Conservation (phyloP, 2,329 filamentous ascomycete genomes). For the Pestalotiopsis sp. region DNA sequence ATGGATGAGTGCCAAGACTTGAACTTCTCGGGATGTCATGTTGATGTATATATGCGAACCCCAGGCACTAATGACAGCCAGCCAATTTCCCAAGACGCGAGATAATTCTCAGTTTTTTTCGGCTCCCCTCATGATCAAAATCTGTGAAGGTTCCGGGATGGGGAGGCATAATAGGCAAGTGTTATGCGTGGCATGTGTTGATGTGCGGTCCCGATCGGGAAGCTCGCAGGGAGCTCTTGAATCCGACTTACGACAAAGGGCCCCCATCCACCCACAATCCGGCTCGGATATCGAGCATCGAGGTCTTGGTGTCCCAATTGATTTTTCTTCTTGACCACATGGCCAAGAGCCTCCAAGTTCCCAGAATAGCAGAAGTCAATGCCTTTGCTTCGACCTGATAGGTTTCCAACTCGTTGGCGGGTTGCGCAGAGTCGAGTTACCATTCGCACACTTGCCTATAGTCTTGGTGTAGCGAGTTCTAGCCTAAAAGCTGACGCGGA, state of each 20-base stretch:
- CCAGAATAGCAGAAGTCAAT: background rate
- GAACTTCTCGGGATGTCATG: background rate
- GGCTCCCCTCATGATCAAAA: background rate
- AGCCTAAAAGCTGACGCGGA: constrained; percentile 8
- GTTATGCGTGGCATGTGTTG: constrained; percentile 4
- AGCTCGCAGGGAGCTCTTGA: background rate
- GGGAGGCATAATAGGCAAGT: constrained; percentile 7
- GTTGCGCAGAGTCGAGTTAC: background rate
- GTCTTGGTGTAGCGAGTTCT: background rate
- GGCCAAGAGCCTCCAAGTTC: background rate
- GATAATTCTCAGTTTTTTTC: background rate
- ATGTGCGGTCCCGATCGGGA: constrained; percentile 6
- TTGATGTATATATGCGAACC: constrained; percentile 10
- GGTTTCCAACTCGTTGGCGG: background rate
- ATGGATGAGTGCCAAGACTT: constrained; percentile 9
- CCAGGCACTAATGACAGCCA: background rate
- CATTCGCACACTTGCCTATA: background rate
- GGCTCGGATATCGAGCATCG: background rate
- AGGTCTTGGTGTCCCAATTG: constrained; percentile 2
- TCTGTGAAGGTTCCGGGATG: background rate
- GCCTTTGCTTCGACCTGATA: background rate
- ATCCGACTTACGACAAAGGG: background rate
- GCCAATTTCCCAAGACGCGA: background rate
- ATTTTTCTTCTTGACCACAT: background rate
- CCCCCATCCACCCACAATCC: background rate